Evolutionary conservation across 495 filamentous ascomycete species (phyloP).

Genomic region (Sabuloglossum arenarium): DNA sequence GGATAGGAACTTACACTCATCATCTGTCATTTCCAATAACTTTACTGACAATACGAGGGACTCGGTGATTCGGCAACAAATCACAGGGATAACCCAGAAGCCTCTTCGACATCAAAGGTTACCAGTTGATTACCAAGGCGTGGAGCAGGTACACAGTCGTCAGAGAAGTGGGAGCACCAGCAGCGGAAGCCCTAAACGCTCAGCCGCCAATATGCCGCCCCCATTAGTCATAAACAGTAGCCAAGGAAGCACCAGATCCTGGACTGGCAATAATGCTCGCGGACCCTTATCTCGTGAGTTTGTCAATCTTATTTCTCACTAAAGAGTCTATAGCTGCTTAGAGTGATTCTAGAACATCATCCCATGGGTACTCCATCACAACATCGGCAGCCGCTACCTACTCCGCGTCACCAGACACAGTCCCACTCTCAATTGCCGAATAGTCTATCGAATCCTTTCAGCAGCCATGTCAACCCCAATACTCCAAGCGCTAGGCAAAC

Average conservation of each 20-base stretch:
- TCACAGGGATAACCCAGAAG: conserved; percentile 5
- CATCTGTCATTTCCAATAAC: background rate
- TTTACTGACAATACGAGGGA: background rate
- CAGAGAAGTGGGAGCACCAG: conserved; percentile 29
- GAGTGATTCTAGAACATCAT: background rate
- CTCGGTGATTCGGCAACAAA: background rate
- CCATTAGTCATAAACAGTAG: background rate
- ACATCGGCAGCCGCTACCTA: conserved; percentile 12
- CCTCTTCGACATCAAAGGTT: conserved; percentile 4
- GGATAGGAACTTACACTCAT: conserved; percentile 28
- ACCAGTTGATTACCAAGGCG: conserved; percentile 18
- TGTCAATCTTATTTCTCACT: background rate
- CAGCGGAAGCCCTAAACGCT: background rate
- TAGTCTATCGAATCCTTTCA: background rate
- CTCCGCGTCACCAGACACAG: background rate
- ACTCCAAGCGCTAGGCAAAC: conserved; percentile 16
- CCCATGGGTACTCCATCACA: conserved; percentile 9
- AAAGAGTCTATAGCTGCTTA: background rate
- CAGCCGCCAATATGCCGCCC: background rate
- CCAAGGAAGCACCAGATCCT: background rate
- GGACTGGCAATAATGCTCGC: background rate
- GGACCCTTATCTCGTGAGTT: background rate
- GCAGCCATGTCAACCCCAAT: conserved; percentile 3
- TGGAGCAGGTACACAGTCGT: conserved; percentile 24
- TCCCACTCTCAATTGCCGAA: background rate